Percentiles rank a stretch among this genome's conserved stretches.
Evolutionary conservation across 2,329 filamentous ascomycete species (phyloP).

Genomic region (Pseudopithomyces chartarum): DNA sequence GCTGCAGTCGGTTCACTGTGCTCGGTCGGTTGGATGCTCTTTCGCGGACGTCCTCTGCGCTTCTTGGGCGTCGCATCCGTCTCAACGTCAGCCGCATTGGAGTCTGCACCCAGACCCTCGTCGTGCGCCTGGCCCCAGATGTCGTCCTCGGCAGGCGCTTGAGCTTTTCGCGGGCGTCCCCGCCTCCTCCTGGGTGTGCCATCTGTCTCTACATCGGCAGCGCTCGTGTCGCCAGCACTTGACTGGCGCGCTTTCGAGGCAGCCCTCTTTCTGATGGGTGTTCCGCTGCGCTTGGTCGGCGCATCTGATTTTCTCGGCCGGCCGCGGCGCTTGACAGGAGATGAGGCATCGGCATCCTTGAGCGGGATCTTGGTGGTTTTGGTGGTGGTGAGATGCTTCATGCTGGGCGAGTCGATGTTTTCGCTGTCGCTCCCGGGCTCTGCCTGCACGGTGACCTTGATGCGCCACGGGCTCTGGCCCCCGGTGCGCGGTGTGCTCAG

Average conservation of each 20-base stretch:
- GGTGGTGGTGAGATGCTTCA: slow-evolving; percentile 32
- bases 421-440: slow-evolving; percentile 47
- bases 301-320: slow-evolving; percentile 44
- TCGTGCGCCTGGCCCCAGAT: background rate
- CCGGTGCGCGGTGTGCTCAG: slow-evolving; percentile 47
- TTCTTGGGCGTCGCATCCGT: slow-evolving; percentile 35
- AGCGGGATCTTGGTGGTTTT: slow-evolving; percentile 49
- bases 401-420: slow-evolving; percentile 35
- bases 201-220: slow-evolving; percentile 29
- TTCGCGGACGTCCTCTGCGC: slow-evolving; percentile 39
- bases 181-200: slow-evolving; percentile 33
- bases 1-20: background rate
- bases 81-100: slow-evolving; percentile 28
- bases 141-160: slow-evolving; percentile 17
- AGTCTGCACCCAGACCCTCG: slow-evolving; percentile 16
- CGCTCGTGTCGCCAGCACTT: slow-evolving; percentile 21
- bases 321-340: slow-evolving; percentile 45
- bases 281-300: slow-evolving; percentile 35
- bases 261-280: slow-evolving; percentile 36
- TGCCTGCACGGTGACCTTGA: slow-evolving; percentile 57
- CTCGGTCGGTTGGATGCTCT: slow-evolving; percentile 27
- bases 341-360: slow-evolving; percentile 44
- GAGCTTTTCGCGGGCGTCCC: slow-evolving; percentile 42
- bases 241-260: slow-evolving; percentile 27
- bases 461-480: slow-evolving; percentile 53